phyloP scores from a whole-genome alignment of 2,329 filamentous ascomycete species.

The Fusarium sp. region DNA sequence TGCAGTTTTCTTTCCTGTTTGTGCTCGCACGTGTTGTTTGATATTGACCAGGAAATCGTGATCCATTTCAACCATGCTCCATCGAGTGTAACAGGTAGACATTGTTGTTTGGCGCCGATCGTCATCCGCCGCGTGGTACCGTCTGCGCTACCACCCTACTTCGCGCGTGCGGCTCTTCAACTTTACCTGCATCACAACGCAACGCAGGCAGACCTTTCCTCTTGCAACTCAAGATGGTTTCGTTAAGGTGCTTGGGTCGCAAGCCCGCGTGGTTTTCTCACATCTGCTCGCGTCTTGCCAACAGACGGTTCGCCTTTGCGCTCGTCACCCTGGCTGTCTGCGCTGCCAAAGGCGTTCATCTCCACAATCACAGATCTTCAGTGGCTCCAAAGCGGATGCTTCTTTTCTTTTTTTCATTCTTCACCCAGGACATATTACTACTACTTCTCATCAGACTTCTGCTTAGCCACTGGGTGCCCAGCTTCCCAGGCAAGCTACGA shows the following conservation, averaged over 20 bases:
- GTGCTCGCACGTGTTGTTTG: too few species aligned
- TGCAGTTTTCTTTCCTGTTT: too few species aligned
- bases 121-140: conserved; percentile 5
- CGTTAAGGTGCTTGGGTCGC: conserved; percentile 27
- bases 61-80: conserved; percentile 2
- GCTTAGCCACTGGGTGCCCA: conserved; percentile 49
- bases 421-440: conserved; percentile 53
- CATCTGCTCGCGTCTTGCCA: conserved; percentile 48
- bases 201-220: neutral
- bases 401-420: conserved; percentile 55
- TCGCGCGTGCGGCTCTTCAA: neutral
- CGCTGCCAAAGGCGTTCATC: conserved; percentile 52
- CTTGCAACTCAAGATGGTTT: conserved; percentile 9
- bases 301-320: conserved; percentile 53
- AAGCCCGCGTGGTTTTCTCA: conserved; percentile 17
- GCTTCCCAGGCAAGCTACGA: conserved; percentile 27
- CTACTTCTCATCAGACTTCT: conserved; percentile 53
- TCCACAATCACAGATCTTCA: conserved; percentile 52
- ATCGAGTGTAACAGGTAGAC: conserved; percentile 25
- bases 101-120: conserved; percentile 18
- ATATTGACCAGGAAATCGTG: too few species aligned
- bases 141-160: conserved; percentile 1
- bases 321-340: conserved; percentile 51
- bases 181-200: neutral
- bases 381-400: conserved; percentile 51